Conservation (phyloP, 495 filamentous ascomycete genomes). For the Penicillium dipodomyicola region DNA sequence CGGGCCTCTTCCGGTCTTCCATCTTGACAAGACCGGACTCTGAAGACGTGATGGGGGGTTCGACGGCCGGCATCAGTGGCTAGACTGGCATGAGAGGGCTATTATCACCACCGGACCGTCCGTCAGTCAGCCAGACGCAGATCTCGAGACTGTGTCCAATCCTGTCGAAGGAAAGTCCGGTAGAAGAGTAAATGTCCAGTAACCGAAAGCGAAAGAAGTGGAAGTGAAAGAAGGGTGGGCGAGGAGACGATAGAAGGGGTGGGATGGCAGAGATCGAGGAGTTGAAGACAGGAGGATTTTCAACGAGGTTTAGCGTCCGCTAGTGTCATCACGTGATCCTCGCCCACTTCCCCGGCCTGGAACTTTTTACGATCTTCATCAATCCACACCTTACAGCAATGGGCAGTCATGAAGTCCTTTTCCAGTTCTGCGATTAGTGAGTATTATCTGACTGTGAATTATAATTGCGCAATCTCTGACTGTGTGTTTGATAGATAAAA, state of each 20-base stretch:
- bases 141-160: slow-evolving; percentile 33
- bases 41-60: slow-evolving; percentile 67
- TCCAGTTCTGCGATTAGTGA: slow-evolving; percentile 59
- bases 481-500: slow-evolving; percentile 43
- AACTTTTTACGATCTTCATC: slow-evolving; percentile 20
- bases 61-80: slow-evolving; percentile 78
- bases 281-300: slow-evolving; percentile 43
- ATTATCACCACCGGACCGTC: slow-evolving; percentile 43
- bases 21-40: slow-evolving; percentile 78
- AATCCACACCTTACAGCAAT: slow-evolving; percentile 22
- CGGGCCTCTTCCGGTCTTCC: slow-evolving; percentile 95
- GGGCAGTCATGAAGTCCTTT: slow-evolving; percentile 49
- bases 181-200: neutral
- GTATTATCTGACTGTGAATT: slow-evolving; percentile 13
- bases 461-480: slow-evolving; percentile 6
- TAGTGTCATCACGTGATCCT: slow-evolving; percentile 38
- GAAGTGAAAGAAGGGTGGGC: slow-evolving; percentile 5
- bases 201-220: slow-evolving; percentile 10
- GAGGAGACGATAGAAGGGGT: slow-evolving; percentile 22
- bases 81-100: slow-evolving; percentile 40
- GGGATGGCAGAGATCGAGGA: slow-evolving; percentile 28
- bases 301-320: slow-evolving; percentile 31
- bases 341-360: slow-evolving; percentile 16
- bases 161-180: slow-evolving; percentile 18
- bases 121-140: slow-evolving; percentile 36